Conservation (phyloP, 768 basidiomycete species). For the Piloderma croceum region DNA sequence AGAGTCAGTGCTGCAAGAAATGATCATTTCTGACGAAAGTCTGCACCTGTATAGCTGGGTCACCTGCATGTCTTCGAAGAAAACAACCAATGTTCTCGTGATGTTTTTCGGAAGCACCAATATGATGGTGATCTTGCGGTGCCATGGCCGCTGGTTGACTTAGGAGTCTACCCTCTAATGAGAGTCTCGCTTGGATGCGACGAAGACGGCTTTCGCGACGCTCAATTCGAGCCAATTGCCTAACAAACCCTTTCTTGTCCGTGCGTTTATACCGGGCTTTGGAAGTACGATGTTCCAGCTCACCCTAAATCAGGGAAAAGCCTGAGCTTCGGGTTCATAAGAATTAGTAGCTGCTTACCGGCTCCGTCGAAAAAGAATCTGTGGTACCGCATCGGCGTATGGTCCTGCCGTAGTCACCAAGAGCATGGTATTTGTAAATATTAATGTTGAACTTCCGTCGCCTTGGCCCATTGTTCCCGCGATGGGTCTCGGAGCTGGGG, state of each 20-base stretch:
- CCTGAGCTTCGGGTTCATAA: not conserved
- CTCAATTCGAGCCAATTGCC: conserved; percentile 23
- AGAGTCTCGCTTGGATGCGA: not conserved
- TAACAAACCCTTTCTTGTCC: conserved; percentile 27
- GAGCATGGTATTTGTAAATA: conserved; percentile 15
- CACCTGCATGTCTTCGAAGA: not conserved
- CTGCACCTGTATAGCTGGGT: conserved; percentile 3
- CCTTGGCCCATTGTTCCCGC: not conserved
- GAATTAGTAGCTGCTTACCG: conserved; percentile 16
- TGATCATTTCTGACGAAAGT: not conserved
- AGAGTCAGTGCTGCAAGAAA: not conserved
- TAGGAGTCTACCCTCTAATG: not conserved
- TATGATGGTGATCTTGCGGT: not conserved
- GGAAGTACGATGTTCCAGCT: conserved; percentile 30
- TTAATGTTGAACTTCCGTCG: conserved; percentile 10
- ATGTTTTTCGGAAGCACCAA: not conserved
- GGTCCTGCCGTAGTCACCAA: conserved; percentile 11
- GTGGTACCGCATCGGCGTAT: conserved; percentile 26
- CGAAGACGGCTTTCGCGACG: not conserved
- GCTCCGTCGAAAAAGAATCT: conserved; percentile 30
- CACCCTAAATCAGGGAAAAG: conserved; percentile 23
- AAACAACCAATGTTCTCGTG: not conserved
- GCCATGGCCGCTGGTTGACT: not conserved
- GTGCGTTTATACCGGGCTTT: conserved; percentile 33
- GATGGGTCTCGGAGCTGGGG: no score